phyloP scores from a whole-genome alignment of 2,329 filamentous ascomycete genomes.

The Coniochaeta pulveracea region DNA sequence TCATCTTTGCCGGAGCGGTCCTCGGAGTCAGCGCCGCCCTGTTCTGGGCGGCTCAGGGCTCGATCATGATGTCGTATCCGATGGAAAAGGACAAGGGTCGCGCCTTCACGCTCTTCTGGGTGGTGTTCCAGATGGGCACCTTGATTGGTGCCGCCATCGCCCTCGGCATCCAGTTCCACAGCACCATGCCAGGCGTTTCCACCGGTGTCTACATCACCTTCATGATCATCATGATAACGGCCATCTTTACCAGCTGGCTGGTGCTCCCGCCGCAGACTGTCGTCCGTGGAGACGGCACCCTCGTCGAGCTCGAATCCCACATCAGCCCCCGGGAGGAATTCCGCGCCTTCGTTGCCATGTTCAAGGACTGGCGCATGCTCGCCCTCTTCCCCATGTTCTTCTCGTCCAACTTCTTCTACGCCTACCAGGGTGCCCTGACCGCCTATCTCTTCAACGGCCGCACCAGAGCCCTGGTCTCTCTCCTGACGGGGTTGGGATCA shows the following conservation, averaged over 20 bases:
- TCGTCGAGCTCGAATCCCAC: conserved; percentile 9
- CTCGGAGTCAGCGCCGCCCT: conserved; percentile 71
- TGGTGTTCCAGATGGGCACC: conserved; percentile 14
- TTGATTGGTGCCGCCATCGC: conserved; percentile 15
- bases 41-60: conserved; percentile 73
- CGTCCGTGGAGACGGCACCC: conserved; percentile 11
- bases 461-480: conserved; percentile 61
- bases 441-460: conserved; percentile 64
- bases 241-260: conserved; percentile 9
- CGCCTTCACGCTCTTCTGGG: conserved; percentile 13
- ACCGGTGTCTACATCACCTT: conserved; percentile 15
- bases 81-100: conserved; percentile 12
- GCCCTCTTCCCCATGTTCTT: conserved; percentile 74
- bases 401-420: conserved; percentile 71
- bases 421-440: conserved; percentile 60
- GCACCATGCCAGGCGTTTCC: conserved; percentile 11
- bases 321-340: conserved; percentile 9
- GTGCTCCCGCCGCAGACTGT: conserved; percentile 10
- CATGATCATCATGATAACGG: conserved; percentile 13
- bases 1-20: conserved; percentile 64
- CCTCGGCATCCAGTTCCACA: conserved; percentile 11
- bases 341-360: conserved; percentile 4
- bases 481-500: conserved; percentile 71
- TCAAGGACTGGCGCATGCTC: conserved; percentile 33
- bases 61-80: conserved; percentile 60